A percentile compares a stretch with the other conserved stretches of the same genome.
These are phyloP conservation scores for Colletotrichum falcatum DNA, from an alignment of 2,329 filamentous ascomycete genomes.

Conservation along the genomic window DNA sequence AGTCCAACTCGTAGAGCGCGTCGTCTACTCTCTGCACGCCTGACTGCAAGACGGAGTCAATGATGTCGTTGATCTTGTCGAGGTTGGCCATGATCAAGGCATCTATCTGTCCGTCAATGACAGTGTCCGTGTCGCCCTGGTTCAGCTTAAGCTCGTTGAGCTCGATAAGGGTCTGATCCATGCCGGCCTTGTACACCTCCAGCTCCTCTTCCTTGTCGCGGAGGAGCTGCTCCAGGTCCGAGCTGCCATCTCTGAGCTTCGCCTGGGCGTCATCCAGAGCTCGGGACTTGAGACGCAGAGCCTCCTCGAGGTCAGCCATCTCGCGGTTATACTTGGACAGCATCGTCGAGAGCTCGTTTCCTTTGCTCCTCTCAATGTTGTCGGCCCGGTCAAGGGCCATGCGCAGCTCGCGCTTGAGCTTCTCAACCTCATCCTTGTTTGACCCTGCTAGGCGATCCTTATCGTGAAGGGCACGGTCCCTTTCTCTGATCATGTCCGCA, in stretches of 20 bases:
- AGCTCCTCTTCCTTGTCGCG: conserved; percentile 98
- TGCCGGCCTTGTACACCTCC: conserved; percentile 96
- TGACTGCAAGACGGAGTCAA: conserved; percentile 94
- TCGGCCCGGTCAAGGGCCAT: conserved; percentile 93
- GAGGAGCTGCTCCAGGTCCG: conserved; percentile 86
- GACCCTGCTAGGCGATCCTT: conserved; percentile 88
- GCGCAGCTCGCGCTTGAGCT: conserved; percentile 91
- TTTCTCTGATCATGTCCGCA: conserved; percentile 97
- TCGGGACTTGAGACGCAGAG: conserved; percentile 86
- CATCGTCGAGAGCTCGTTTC: conserved; percentile 94
- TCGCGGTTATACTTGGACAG: conserved; percentile 96
- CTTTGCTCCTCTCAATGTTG: conserved; percentile 91
- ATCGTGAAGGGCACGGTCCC: conserved; percentile 92
- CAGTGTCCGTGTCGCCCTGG: conserved; percentile 80
- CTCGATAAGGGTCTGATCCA: conserved; percentile 95
- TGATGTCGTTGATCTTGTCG: conserved; percentile 95
- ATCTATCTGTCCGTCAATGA: conserved; percentile 91
- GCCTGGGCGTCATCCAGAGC: conserved; percentile 86
- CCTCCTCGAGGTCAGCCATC: conserved; percentile 96
- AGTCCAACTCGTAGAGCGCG: conserved; percentile 96
- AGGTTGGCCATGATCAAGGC: conserved; percentile 87
- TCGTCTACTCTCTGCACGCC: conserved; percentile 96
- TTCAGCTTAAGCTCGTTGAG: conserved; percentile 87
- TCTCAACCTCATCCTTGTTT: conserved; percentile 94
- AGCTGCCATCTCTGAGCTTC: conserved; percentile 82